phyloP scores from a whole-genome alignment of 2,329 filamentous ascomycete species.

The Cercospora sp. region DNA sequence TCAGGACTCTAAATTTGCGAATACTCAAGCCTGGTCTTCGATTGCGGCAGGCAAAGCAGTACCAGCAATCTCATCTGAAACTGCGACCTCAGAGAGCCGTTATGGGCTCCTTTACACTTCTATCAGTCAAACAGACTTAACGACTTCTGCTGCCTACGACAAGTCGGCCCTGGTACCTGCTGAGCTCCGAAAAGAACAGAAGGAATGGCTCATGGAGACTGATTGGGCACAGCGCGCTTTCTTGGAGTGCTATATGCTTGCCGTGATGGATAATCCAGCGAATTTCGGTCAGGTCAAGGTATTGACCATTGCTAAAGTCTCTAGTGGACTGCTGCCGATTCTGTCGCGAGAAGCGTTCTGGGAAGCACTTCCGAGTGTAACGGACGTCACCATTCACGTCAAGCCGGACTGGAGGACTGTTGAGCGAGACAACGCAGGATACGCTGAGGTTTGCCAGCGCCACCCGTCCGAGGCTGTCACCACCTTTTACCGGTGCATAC shows the following conservation, averaged over 20 bases:
- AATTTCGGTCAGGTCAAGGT: constrained; percentile 59
- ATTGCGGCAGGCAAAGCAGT: constrained; percentile 20
- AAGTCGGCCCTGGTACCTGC: constrained; percentile 53
- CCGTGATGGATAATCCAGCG: constrained; percentile 60
- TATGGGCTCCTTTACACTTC: constrained; percentile 41
- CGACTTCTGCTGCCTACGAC: constrained; percentile 27
- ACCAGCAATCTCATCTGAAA: constrained; percentile 3
- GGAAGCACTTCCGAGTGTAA: constrained; percentile 57
- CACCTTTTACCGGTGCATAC: constrained; percentile 56
- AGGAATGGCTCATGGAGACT: constrained; percentile 67
- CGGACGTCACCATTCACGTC: constrained; percentile 59
- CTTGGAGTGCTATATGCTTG: constrained; percentile 66
- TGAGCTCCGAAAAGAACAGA: constrained; percentile 62
- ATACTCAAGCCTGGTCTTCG: constrained; percentile 27
- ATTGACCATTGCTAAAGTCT: constrained; percentile 65
- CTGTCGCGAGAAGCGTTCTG: constrained; percentile 63
- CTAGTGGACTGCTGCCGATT: constrained; percentile 60
- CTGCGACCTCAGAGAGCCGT: neutral
- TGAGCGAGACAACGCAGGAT: constrained; percentile 53
- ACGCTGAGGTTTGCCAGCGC: constrained; percentile 52
- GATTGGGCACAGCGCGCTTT: constrained; percentile 70
- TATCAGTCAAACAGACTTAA: constrained; percentile 29
- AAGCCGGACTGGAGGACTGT: constrained; percentile 68
- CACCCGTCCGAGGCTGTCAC: constrained; percentile 55
- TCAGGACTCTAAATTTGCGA: constrained; percentile 23